Evolutionary conservation across 495 filamentous ascomycete species (phyloP).

Genomic region (Bathelium albidoporum): DNA sequence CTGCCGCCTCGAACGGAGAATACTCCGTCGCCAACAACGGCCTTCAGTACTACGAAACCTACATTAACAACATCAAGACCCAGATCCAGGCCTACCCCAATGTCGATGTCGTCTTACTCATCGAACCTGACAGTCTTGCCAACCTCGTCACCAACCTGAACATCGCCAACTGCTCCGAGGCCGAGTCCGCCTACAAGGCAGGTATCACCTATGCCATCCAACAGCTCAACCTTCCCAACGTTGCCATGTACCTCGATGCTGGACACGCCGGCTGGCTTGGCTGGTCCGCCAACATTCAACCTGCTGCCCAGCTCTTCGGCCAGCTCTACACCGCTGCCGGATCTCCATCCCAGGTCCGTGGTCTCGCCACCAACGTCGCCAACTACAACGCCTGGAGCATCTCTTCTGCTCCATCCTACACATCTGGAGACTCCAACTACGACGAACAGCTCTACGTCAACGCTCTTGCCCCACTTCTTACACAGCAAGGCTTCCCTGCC

Average conservation of each 20-base stretch:
- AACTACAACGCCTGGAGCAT: conserved; percentile 20
- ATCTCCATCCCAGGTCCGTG: conserved; percentile 55
- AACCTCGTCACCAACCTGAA: conserved; percentile 71
- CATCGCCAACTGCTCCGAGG: conserved; percentile 51
- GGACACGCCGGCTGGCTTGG: conserved; percentile 77
- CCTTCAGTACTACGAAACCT: conserved; percentile 55
- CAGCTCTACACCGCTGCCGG: conserved; percentile 56
- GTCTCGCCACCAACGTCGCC: conserved; percentile 68
- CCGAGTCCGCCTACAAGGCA: conserved; percentile 53
- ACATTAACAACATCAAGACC: conserved; percentile 59
- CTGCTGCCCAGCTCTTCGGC: conserved; percentile 59
- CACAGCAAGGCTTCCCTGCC: conserved; percentile 51
- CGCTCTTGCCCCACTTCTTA: conserved; percentile 52
- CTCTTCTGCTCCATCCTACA: conserved; percentile 36
- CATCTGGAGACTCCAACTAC: conserved; percentile 36
- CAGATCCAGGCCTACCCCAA: conserved; percentile 45
- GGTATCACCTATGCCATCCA: conserved; percentile 63
- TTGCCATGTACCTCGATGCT: conserved; percentile 75
- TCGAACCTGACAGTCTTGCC: conserved; percentile 69
- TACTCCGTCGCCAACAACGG: conserved; percentile 50
- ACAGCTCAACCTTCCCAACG: conserved; percentile 63
- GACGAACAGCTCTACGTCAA: conserved; percentile 69
- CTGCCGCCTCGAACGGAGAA: conserved; percentile 68
- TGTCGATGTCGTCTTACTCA: conserved; percentile 44
- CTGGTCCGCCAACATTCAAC: conserved; percentile 67